phyloP scores from a whole-genome alignment of 257 asterid genomes.

The Oldenlandia corymbosa region DNA sequence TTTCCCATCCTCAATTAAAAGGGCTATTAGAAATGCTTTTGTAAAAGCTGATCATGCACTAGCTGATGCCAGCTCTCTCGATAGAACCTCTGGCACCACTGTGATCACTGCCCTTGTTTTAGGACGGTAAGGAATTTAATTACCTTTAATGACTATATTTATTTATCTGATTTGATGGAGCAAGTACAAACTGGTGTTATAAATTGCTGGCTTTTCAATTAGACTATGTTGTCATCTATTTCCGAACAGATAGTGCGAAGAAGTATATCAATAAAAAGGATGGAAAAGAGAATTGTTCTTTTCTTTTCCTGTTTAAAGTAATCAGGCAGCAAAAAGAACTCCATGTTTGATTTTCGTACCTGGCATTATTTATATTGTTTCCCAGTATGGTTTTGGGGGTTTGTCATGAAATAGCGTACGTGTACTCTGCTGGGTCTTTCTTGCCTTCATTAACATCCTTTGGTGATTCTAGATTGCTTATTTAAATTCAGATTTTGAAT shows the following conservation, averaged over 20 bases:
- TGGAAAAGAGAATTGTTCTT: no score
- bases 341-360: no score
- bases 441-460: background rate
- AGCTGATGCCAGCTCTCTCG: slow-evolving; percentile 61
- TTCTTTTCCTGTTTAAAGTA: background rate
- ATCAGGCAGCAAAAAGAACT: background rate
- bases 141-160: background rate
- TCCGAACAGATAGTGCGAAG: background rate
- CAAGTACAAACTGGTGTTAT: background rate
- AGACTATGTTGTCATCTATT: background rate
- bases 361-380: no score
- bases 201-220: background rate
- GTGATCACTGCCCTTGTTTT: slow-evolving; percentile 59
- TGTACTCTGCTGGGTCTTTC: background rate
- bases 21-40: slow-evolving; percentile 72
- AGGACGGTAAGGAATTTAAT: slow-evolving; percentile 50
- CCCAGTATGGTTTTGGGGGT: no score
- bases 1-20: slow-evolving; percentile 54
- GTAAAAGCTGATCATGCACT: slow-evolving; percentile 65
- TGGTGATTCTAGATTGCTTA: background rate
- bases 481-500: background rate
- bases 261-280: background rate
- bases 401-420: background rate
- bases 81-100: slow-evolving; percentile 72
- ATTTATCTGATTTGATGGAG: background rate